phyloP scores from a whole-genome alignment of 2,329 filamentous ascomycete genomes.

The Trichophyton schoenleinii region DNA sequence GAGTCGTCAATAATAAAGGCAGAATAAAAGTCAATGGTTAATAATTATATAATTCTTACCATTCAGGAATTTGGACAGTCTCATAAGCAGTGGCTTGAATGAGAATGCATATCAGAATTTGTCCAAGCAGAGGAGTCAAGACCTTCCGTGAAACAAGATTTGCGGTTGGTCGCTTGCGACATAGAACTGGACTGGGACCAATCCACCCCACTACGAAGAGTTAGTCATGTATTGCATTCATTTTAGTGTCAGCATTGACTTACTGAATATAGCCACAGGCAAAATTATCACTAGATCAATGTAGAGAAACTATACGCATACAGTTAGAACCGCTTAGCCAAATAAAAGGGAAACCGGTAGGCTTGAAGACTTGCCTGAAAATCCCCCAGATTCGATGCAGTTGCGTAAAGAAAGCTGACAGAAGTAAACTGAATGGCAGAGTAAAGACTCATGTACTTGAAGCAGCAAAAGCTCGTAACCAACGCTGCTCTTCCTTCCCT shows the following conservation, averaged over 20 bases:
- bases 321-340: neutral
- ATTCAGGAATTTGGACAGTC: slow-evolving; percentile 63
- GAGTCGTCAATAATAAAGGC: neutral
- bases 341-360: neutral
- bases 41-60: slow-evolving; percentile 40
- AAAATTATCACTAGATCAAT: slow-evolving; percentile 88
- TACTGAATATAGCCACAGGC: slow-evolving; percentile 89
- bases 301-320: slow-evolving; percentile 57
- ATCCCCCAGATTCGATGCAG: slow-evolving; percentile 85
- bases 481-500: slow-evolving; percentile 86
- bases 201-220: slow-evolving; percentile 69
- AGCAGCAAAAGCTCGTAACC: slow-evolving; percentile 98
- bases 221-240: neutral
- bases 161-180: slow-evolving; percentile 76
- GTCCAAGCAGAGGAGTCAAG: slow-evolving; percentile 73
- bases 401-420: slow-evolving; percentile 91
- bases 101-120: slow-evolving; percentile 68
- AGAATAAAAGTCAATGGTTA: neutral
- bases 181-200: slow-evolving; percentile 63
- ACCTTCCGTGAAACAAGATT: slow-evolving; percentile 89
- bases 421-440: slow-evolving; percentile 98
- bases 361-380: slow-evolving; percentile 55
- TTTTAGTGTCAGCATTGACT: slow-evolving; percentile 20
- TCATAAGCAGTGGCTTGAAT: slow-evolving; percentile 65
- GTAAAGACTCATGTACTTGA: slow-evolving; percentile 99